Base-by-base conservation (phyloP, 2,329 filamentous ascomycete genomes). In the Sporothrix pallida region DNA sequence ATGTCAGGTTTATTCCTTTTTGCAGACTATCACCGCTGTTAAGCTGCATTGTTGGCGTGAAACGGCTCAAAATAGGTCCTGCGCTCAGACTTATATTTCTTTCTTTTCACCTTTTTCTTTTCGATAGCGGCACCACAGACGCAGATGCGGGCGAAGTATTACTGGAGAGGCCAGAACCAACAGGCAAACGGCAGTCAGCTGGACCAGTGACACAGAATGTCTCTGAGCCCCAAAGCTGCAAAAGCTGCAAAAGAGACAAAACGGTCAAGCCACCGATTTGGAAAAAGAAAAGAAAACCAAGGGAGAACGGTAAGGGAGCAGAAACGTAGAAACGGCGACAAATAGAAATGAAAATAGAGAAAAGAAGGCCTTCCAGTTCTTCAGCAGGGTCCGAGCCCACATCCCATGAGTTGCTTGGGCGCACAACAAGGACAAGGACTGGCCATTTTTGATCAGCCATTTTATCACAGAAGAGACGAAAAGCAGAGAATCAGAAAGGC, bases 91-190 rank as follows among this genome's bases (percentile, higher is more conserved):
- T 15, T 31, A 26, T 31, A 52, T 52, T 68, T 17, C 46, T 37
- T 68, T 37, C 23, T n/a, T 52, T 37, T 37, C 23, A 1, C 23
- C 42, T 52, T 50, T 71, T 71, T 71, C n/a, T 20, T 54, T 23
- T 60, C 20, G 37, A 62, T 70, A 70, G 52, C 68, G 52, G 37
- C 69, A 71, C 69, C 42, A 50, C 69, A 44, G 67, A 44, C 67
- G 62, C 17, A n/a, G n/a, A n/a, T 54, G 52, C n/a, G 15, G 17
- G 9, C 60, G 42, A 17, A 63, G 31, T 7, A 37, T 7, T 7
- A 37, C 3, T 6, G 31, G 5, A 37, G 31, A 37, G 31, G 31
- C 31, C 31, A 8, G 37, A n/a, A 12, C 60, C n/a, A 20, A 42
- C 13, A 10, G 26, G 5, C 23, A 58, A 8, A 23, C 12, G 23